Evolutionary conservation across 2,329 filamentous ascomycete genomes (phyloP).

Genomic region (Hypoxylon sp.): DNA sequence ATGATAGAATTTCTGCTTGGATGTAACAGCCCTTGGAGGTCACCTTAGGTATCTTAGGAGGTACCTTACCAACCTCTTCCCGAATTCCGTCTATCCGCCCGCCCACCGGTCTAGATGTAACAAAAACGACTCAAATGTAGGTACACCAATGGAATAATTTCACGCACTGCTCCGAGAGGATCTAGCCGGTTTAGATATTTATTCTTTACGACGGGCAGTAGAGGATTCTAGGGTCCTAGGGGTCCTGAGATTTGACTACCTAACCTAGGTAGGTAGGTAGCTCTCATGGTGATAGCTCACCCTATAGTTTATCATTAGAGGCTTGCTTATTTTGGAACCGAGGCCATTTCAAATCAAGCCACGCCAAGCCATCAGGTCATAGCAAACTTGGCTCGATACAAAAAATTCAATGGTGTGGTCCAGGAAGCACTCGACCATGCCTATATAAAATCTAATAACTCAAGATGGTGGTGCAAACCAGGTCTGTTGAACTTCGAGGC

Average conservation of each 20-base stretch:
- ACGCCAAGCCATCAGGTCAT: constrained; percentile 8
- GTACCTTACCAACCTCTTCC: constrained; percentile 18
- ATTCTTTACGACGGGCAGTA: constrained; percentile 5
- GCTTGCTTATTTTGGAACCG: constrained; percentile 9
- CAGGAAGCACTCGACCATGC: constrained; percentile 6
- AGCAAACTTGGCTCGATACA: constrained; percentile 5
- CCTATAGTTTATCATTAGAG: constrained; percentile 1
- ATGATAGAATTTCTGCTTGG: neutral
- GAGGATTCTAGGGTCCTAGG: neutral
- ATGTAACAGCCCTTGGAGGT: constrained; percentile 22
- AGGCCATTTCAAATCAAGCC: constrained; percentile 13
- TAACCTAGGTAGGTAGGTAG: neutral
- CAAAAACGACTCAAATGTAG: constrained; percentile 21
- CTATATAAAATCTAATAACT: constrained; percentile 6
- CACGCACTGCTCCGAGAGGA: constrained; percentile 16
- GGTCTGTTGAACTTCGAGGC: constrained; percentile 23
- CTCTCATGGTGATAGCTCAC: neutral
- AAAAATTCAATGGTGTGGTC: neutral
- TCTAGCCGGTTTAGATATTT: constrained; percentile 12
- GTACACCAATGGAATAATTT: constrained; percentile 19
- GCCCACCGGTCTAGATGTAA: constrained; percentile 39
- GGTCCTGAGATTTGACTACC: no score
- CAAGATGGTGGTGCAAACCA: constrained; percentile 24
- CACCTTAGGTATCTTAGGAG: neutral
- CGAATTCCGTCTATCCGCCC: constrained; percentile 24